Conservation (phyloP, 306 rosid genomes). For the Vigna hirtella region DNA sequence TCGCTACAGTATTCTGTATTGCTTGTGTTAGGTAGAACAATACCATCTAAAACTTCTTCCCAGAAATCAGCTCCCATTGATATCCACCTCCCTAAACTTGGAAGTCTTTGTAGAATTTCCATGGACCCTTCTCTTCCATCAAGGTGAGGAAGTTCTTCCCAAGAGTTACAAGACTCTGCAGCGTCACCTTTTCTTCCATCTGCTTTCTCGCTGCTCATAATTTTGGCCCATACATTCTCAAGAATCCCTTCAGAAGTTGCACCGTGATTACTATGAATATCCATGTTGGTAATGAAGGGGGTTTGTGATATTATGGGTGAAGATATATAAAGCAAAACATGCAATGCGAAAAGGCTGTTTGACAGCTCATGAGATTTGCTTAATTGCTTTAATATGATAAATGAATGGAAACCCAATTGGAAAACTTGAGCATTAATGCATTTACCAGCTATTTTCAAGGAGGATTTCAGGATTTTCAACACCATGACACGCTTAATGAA, state of each 20-base stretch:
- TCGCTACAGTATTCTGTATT: slow-evolving; percentile 32
- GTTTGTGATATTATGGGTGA: slow-evolving; percentile 25
- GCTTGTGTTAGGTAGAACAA: slow-evolving; percentile 24
- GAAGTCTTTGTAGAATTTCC: slow-evolving; percentile 73
- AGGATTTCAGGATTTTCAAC: slow-evolving; percentile 53
- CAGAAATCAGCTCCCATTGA: slow-evolving; percentile 96
- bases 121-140: slow-evolving; percentile 60
- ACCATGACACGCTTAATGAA: slow-evolving; percentile 30
- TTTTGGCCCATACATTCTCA: slow-evolving; percentile 89
- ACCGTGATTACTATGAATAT: slow-evolving; percentile 48
- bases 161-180: slow-evolving; percentile 44
- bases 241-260: slow-evolving; percentile 65
- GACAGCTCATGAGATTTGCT: slow-evolving; percentile 60
- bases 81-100: slow-evolving; percentile 91
- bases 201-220: slow-evolving; percentile 49
- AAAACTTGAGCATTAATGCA: slow-evolving; percentile 64
- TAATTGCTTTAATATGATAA: slow-evolving; percentile 48
- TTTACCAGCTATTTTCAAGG: slow-evolving; percentile 59
- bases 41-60: slow-evolving; percentile 70
- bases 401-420: slow-evolving; percentile 50
- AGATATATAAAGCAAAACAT: slow-evolving; percentile 33
- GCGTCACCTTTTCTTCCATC: slow-evolving; percentile 35
- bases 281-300: slow-evolving; percentile 53
- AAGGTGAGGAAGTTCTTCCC: slow-evolving; percentile 75
- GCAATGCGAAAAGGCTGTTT: slow-evolving; percentile 41